phyloP scores from a whole-genome alignment of 345 rosid species.

The Odontarrhena argentea region DNA sequence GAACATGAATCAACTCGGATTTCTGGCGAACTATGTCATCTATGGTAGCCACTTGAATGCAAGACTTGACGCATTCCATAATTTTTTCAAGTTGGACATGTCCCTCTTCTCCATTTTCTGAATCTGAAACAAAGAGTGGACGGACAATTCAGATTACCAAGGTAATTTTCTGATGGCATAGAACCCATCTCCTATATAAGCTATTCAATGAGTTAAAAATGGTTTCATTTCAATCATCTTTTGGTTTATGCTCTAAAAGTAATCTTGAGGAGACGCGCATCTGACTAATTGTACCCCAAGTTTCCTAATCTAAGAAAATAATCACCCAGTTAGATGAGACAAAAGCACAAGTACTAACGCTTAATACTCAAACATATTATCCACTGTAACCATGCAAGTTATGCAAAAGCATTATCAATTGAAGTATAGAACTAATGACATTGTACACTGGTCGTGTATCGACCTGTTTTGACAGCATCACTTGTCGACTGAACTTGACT shows the following conservation, averaged over 20 bases:
- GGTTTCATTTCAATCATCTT: slow-evolving; percentile 21
- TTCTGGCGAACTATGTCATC: slow-evolving; percentile 57
- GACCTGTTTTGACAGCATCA: slow-evolving; percentile 69
- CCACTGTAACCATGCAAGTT: slow-evolving; percentile 21
- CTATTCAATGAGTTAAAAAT: background rate
- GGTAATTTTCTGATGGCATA: slow-evolving; percentile 6
- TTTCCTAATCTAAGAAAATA: slow-evolving; percentile 22
- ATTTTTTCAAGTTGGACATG: slow-evolving; percentile 66
- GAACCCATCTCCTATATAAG: slow-evolving; percentile 15
- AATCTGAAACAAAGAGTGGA: slow-evolving; percentile 48
- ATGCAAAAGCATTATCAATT: background rate
- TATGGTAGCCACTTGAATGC: slow-evolving; percentile 63
- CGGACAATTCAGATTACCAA: slow-evolving; percentile 14
- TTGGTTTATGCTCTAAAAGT: background rate
- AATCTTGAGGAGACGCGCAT: slow-evolving; percentile 6
- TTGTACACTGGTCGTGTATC: slow-evolving; percentile 20
- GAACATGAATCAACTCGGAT: slow-evolving; percentile 58
- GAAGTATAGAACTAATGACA: background rate
- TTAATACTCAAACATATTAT: slow-evolving; percentile 11
- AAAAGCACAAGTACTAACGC: background rate
- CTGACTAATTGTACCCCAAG: background rate
- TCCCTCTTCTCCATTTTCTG: slow-evolving; percentile 54
- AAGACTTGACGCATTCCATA: slow-evolving; percentile 63
- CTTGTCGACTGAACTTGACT: slow-evolving; percentile 47
- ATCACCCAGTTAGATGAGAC: slow-evolving; percentile 18